A percentile compares a stretch with the other conserved stretches of the same genome.
These are phyloP conservation scores for Prunus padus DNA, from an alignment of 306 rosid species.

Conservation along the genomic window DNA sequence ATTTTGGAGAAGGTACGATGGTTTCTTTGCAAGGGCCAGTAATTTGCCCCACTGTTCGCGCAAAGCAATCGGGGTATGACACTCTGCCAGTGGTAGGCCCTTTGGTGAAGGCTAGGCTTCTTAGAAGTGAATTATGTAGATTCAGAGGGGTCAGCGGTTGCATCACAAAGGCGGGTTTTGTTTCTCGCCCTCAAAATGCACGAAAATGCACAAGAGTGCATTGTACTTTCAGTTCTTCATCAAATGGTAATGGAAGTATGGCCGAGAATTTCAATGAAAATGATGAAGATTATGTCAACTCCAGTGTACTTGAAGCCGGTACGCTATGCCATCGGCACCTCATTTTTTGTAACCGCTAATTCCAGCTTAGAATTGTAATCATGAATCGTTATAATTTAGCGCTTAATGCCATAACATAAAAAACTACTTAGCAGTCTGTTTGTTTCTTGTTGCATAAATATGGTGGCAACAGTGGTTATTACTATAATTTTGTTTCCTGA, in stretches of 20 bases:
- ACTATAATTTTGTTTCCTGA: background rate
- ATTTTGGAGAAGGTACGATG: constrained; percentile 52
- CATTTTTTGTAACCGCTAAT: constrained; percentile 4
- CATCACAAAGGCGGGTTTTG: constrained; percentile 37
- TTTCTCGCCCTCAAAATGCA: constrained; percentile 33
- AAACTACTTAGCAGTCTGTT: background rate
- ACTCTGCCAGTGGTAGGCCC: constrained; percentile 54
- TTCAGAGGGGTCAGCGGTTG: constrained; percentile 41
- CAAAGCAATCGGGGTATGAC: constrained; percentile 59
- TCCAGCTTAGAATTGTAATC: background rate
- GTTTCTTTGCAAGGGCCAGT: constrained; percentile 85
- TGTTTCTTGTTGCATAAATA: background rate
- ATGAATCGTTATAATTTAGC: background rate
- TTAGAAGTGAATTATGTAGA: constrained; percentile 68
- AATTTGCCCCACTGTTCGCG: constrained; percentile 63
- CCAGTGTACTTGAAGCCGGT: constrained; percentile 94
- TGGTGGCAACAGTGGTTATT: background rate
- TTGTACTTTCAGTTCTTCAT: constrained; percentile 70
- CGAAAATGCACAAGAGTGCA: constrained; percentile 49
- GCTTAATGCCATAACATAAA: background rate
- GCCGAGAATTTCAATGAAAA: constrained; percentile 84
- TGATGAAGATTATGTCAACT: constrained; percentile 82
- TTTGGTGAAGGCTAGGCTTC: constrained; percentile 39
- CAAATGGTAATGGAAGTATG: constrained; percentile 75
- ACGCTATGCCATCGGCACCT: constrained; percentile 33